These are phyloP conservation scores for Cocos nucifera DNA, from an alignment of 176 grass and related monocot genomes.

Conservation along the genomic window DNA sequence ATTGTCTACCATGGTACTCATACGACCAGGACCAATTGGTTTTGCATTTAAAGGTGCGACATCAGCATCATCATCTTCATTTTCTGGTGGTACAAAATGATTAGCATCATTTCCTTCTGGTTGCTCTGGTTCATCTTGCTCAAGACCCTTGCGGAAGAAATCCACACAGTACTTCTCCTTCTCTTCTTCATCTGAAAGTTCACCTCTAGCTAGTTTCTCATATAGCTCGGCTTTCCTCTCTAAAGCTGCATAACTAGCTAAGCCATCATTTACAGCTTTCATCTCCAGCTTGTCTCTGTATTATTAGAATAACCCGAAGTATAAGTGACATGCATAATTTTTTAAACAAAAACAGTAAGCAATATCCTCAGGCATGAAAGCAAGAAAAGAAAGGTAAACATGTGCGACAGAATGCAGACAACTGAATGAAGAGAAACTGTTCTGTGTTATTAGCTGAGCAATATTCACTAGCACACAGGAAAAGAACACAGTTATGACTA, in stretches of 20 bases:
- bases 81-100: conserved; percentile 28
- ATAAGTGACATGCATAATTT: not conserved
- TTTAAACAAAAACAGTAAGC: not conserved
- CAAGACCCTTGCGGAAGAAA: conserved; percentile 76
- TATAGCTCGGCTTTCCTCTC: conserved; percentile 88
- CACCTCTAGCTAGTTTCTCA: conserved; percentile 69
- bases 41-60: conserved; percentile 33
- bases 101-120: conserved; percentile 23
- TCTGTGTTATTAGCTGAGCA: too few relatives aligned
- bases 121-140: conserved; percentile 34
- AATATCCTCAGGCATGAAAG: not conserved
- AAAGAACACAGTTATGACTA: too few relatives aligned
- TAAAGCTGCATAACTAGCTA: conserved; percentile 64
- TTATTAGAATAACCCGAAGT: not conserved
- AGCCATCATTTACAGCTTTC: conserved; percentile 78
- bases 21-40: conserved; percentile 53
- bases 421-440: too few relatives aligned
- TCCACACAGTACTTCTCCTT: conserved; percentile 93
- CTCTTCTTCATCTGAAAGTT: conserved; percentile 84
- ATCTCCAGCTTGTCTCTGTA: conserved; percentile 90
- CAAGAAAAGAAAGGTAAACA: too few relatives aligned
- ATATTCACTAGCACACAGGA: too few relatives aligned
- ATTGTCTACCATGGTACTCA: conserved; percentile 39
- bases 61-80: conserved; percentile 27
- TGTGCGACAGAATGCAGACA: too few relatives aligned